These are phyloP conservation scores for Nicotiana tomentosiformis DNA, from an alignment of 257 asterid genomes.

Conservation along the genomic window DNA sequence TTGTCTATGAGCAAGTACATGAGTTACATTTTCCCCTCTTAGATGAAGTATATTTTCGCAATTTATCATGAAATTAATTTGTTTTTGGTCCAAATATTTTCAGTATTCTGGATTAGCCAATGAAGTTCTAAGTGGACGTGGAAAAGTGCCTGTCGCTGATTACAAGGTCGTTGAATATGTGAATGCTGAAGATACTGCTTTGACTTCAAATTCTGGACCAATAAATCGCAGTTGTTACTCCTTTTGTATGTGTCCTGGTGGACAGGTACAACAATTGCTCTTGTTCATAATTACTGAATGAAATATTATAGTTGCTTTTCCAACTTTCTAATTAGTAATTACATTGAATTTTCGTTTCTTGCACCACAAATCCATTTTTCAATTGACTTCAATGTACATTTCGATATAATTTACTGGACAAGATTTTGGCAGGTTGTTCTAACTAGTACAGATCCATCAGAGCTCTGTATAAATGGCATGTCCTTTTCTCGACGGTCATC, in stretches of 20 bases:
- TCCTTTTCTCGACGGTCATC: conserved; percentile 92
- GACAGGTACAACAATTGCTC: conserved; percentile 52
- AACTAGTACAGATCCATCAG: conserved; percentile 84
- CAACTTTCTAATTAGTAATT: background rate
- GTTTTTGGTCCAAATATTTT: conserved; percentile 11
- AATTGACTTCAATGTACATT: background rate
- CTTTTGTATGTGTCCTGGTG: conserved; percentile 99
- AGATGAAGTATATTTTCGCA: background rate
- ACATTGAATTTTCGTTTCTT: background rate
- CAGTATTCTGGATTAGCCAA: conserved; percentile 81
- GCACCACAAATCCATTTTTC: background rate
- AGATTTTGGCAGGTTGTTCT: conserved; percentile 75
- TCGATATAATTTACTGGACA: conserved; percentile 5
- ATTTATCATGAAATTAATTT: background rate
- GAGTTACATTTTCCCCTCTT: background rate
- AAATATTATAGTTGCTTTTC: background rate
- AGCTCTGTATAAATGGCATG: conserved; percentile 92
- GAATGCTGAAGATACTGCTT: conserved; percentile 19
- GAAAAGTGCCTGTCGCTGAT: conserved; percentile 96
- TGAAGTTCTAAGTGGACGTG: conserved; percentile 79
- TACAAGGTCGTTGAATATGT: conserved; percentile 79
- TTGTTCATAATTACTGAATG: background rate
- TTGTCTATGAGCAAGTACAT: background rate
- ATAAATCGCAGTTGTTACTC: conserved; percentile 73
- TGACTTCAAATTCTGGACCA: conserved; percentile 29